Evolutionary conservation across 1,284 basidiomycete genomes (phyloP), one percentile per base, ranked within the genome.

Genomic region (Sporisorium exsertum): DNA sequence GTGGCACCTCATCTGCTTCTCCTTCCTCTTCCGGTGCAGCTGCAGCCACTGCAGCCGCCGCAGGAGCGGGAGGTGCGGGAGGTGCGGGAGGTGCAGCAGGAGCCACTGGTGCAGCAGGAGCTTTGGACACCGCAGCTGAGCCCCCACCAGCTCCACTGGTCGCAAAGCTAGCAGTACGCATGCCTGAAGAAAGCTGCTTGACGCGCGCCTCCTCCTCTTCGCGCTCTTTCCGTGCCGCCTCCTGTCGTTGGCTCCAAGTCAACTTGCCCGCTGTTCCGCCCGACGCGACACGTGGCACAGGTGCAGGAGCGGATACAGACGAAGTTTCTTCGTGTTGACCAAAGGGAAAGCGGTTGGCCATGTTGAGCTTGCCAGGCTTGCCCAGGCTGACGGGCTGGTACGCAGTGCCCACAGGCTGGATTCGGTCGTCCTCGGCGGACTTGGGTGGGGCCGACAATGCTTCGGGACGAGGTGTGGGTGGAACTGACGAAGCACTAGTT

Each of bases 211-310:
- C 81, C 26, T 83, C 81, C 54, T 73, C 81, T 46, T 84, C 80
- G 20, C 60, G 56, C 46, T 83, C 82, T 61, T 82, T 81, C 22
- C 65, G 65, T 1, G 81, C 83, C 22, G 73, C 72, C 43, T 81
- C 84, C 57, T 85, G 84, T 8, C 84, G 65, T 58, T 85, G 84
- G 49, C 79, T 83, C 84, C 84, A 85, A 7, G 84, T 84, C 9
- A 85, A 77, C 59, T 80, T 81, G 29, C 81, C 81, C 3, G 73
- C 26, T 6, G 69, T 63, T 6, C 78, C 80, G 12, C 76, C 79
- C 2, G 64, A 68, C 0, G 68, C 45, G 26, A 43, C 61, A 18
- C 83, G 66, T 2, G 62, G 61, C 9, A 66, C 40, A 5, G 63
- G 37, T 10, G 81, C 79, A 24, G 78, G 49, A 3, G 79, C 61